phyloP scores from a whole-genome alignment of 1,284 basidiomycete species.

The Lignosus rhinocerotis region DNA sequence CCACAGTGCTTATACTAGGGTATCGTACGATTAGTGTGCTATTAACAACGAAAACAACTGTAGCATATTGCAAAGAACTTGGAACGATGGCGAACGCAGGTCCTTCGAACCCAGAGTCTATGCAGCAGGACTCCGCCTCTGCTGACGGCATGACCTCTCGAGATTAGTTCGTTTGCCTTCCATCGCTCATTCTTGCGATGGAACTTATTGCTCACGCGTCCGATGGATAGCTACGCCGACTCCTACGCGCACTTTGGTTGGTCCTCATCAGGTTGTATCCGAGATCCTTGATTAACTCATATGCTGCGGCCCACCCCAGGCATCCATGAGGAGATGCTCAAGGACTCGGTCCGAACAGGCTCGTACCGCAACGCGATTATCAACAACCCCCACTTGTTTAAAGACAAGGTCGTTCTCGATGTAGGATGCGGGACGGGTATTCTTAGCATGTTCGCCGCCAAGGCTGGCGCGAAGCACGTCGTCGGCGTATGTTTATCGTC shows the following conservation, averaged over 20 bases:
- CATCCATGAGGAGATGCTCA: slow-evolving; percentile 99
- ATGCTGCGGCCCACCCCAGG: slow-evolving; percentile 39
- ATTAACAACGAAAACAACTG: slow-evolving; percentile 5
- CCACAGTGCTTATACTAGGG: not conserved
- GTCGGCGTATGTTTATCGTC: slow-evolving; percentile 64
- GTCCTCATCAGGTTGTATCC: slow-evolving; percentile 26
- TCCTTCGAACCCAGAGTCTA: slow-evolving; percentile 35
- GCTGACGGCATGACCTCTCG: slow-evolving; percentile 65
- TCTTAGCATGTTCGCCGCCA: slow-evolving; percentile 98
- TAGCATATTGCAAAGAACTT: slow-evolving; percentile 12
- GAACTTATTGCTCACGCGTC: slow-evolving; percentile 34
- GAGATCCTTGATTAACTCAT: not conserved
- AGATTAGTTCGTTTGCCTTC: slow-evolving; percentile 70
- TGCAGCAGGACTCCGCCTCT: slow-evolving; percentile 28
- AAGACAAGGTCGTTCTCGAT: slow-evolving; percentile 94
- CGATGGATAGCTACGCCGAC: slow-evolving; percentile 71
- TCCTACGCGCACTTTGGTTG: slow-evolving; percentile 95
- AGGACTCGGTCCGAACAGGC: slow-evolving; percentile 94
- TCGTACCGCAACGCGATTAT: slow-evolving; percentile 95
- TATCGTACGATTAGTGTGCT: not conserved
- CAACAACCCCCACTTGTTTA: slow-evolving; percentile 95
- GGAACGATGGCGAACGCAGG: slow-evolving; percentile 45
- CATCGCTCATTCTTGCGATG: slow-evolving; percentile 13
- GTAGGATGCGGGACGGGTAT: slow-evolving; percentile 99
- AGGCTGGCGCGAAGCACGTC: slow-evolving; percentile 95